These are phyloP conservation scores for Gyromitra esculenta DNA, from an alignment of 2,329 filamentous ascomycete species.

Conservation along the genomic window DNA sequence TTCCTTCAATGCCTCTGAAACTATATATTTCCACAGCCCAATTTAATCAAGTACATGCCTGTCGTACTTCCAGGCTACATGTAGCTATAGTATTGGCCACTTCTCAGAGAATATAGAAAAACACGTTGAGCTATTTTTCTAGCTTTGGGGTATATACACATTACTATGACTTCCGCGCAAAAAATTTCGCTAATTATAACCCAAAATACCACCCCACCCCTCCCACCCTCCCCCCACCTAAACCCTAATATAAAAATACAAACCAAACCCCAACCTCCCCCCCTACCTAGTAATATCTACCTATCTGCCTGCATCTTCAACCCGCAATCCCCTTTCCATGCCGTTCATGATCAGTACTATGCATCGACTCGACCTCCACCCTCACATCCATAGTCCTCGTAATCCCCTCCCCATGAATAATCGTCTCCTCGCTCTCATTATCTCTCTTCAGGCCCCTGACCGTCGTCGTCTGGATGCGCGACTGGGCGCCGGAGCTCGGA, in stretches of 20 bases:
- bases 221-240: no score
- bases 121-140: not conserved
- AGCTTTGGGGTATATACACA: not conserved
- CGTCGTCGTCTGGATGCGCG: not conserved
- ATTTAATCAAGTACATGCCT: no score
- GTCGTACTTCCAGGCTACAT: no score
- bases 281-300: no score
- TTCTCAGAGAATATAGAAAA: not conserved
- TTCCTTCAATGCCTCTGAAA: no score
- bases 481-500: not conserved
- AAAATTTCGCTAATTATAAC: not conserved
- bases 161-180: not conserved
- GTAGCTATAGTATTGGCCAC: no score
- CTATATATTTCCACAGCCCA: no score
- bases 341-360: not conserved
- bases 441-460: slow-evolving; percentile 25
- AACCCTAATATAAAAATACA: not conserved
- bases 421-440: slow-evolving; percentile 49
- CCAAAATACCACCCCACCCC: not conserved
- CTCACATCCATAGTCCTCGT: slow-evolving; percentile 34
- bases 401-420: slow-evolving; percentile 34
- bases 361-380: slow-evolving; percentile 26
- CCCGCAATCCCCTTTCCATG: not conserved
- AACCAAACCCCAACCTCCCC: not conserved
- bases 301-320: not conserved